Percentiles rank a stretch among this genome's conserved stretches.
Evolutionary conservation across 768 basidiomycete genomes (phyloP).

Genomic region (Suillus brevipes): DNA sequence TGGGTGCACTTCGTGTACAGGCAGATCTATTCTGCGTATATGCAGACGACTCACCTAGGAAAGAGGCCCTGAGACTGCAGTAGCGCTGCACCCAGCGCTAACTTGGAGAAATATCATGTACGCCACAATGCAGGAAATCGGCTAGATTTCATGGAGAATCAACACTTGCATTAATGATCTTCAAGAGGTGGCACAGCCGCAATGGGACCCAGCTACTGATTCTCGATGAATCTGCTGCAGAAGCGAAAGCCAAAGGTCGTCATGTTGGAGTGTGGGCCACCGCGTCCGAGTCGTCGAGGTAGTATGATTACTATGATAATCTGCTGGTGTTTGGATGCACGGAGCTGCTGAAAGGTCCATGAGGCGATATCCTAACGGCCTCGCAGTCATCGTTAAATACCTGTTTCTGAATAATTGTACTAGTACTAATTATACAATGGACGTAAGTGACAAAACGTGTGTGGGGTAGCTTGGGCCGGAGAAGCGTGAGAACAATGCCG

Average conservation of each 20-base stretch:
- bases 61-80: neutral
- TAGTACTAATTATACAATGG: neutral
- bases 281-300: neutral
- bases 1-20: neutral
- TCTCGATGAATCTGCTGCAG: neutral
- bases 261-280: neutral
- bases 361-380: neutral
- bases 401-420: neutral
- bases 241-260: neutral
- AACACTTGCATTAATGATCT: neutral
- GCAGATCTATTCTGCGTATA: neutral
- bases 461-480: neutral
- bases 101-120: neutral
- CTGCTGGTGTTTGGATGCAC: neutral
- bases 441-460: neutral
- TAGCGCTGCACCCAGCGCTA: neutral
- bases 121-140: neutral
- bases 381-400: neutral
- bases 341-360: neutral
- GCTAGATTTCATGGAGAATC: neutral
- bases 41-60: neutral
- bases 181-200: neutral
- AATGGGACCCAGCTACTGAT: neutral
- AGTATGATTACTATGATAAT: neutral
- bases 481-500: slow-evolving; percentile 10